Percentiles rank a stretch among this genome's conserved stretches.
Conservation (phyloP, 805 yeast genomes). For the Candida broadrunensis region DNA sequence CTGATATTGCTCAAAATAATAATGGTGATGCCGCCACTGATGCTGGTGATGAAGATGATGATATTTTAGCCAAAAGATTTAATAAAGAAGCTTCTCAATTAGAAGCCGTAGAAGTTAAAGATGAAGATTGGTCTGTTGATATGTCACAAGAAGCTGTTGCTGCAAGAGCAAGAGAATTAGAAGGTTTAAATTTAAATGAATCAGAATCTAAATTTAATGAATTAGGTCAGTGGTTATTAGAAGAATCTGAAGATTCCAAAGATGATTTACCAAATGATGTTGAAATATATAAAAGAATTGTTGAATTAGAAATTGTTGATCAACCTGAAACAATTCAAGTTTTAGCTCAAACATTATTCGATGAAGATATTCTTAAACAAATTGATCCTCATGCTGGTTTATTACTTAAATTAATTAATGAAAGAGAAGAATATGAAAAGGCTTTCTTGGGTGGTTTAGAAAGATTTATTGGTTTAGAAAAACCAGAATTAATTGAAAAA, state of each 20-base stretch:
- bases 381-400: constrained; percentile 78
- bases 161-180: constrained; percentile 85
- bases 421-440: constrained; percentile 67
- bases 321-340: constrained; percentile 84
- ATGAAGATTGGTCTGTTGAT: constrained; percentile 97
- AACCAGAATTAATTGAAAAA: constrained; percentile 61
- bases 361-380: constrained; percentile 70
- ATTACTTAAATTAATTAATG: constrained; percentile 69
- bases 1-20: constrained; percentile 59
- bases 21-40: constrained; percentile 28
- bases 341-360: constrained; percentile 85
- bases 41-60: constrained; percentile 60
- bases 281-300: constrained; percentile 88
- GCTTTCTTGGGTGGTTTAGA: constrained; percentile 95
- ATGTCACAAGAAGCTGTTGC: constrained; percentile 94
- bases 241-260: constrained; percentile 49
- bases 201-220: constrained; percentile 58
- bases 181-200: constrained; percentile 52
- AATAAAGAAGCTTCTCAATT: constrained; percentile 79
- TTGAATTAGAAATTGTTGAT: constrained; percentile 67
- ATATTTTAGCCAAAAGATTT: constrained; percentile 72
- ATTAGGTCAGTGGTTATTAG: constrained; percentile 86
- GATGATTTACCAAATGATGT: constrained; percentile 74
- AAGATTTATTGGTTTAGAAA: constrained; percentile 81
- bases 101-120: constrained; percentile 58